Evolutionary conservation across 2,329 filamentous ascomycete genomes (phyloP), one percentile per base, ranked within the genome.

Genomic region (Eutypa lata): DNA sequence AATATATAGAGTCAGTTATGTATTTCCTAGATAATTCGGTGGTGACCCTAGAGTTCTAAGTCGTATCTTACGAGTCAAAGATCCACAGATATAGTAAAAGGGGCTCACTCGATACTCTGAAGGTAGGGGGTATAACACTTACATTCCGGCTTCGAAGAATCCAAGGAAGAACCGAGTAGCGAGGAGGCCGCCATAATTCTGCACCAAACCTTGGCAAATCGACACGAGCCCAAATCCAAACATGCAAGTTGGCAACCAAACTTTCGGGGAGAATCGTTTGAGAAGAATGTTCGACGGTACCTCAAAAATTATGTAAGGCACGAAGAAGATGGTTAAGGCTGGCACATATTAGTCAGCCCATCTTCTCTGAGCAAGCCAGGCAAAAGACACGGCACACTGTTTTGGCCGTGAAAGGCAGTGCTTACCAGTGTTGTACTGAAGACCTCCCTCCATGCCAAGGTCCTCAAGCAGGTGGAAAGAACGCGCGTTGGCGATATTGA

Each of bases 401-500:
- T 47, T 31, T 16, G 11, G 26, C n/a, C 8, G 26, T 37, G 18
- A 74, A 19, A 10, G 31, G 14, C 21, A 45, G 14, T 48, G 28
- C 60, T 43, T 60, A 66, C 66, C 86, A 14, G 85, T 89, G 69
- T 91, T 92, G 72, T 89, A 92, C 63, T 89, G 74, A 5, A 73
- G 35, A 14, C 4, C 71, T 43, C 74, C 74, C 22, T 78, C 68
- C 26, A 92, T 79, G 3, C 75, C 56, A 5, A 93, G 76, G 57
- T 92, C 89, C 11, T 76, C 64, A 24, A 76, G 75, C 14, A 93
- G 74, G 40, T 80, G 77, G 56, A 90, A 90, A 45, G 88, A 77
- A 43, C 80, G 82, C 26, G 89, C 89, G 70, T 92, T 92, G 68
- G 85, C 86, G 62, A 93, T 90, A 66, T 92, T 93, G 66, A 91